phyloP scores from a whole-genome alignment of 495 filamentous ascomycete species.

The Penicillium atrosanguineum region DNA sequence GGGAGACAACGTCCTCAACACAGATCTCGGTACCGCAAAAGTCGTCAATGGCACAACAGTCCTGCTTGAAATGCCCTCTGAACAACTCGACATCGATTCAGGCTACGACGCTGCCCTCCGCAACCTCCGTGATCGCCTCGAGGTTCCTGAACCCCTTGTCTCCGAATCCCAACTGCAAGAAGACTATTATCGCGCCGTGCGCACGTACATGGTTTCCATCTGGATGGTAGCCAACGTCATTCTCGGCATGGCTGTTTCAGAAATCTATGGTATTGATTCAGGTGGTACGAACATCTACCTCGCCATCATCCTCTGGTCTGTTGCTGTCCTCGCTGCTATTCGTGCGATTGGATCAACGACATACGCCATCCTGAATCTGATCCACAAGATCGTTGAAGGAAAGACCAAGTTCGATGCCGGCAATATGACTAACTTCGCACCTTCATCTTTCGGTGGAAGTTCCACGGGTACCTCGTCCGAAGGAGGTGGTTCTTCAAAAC shows the following conservation, averaged over 20 bases:
- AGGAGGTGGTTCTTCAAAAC: constrained; percentile 15
- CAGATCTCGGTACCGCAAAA: constrained; percentile 82
- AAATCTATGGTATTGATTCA: constrained; percentile 67
- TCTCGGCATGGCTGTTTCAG: constrained; percentile 89
- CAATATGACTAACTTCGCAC: constrained; percentile 34
- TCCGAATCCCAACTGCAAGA: constrained; percentile 86
- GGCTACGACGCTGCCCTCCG: constrained; percentile 97
- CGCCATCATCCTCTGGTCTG: constrained; percentile 87
- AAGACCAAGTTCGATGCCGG: constrained; percentile 61
- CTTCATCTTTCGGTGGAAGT: constrained; percentile 20
- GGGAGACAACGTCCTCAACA: constrained; percentile 91
- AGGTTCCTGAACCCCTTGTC: constrained; percentile 60
- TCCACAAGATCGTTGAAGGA: constrained; percentile 85
- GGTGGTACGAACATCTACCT: constrained; percentile 88
- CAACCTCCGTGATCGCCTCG: constrained; percentile 89
- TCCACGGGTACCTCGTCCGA: constrained; percentile 16
- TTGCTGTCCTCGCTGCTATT: constrained; percentile 82
- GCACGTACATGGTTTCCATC: constrained; percentile 96
- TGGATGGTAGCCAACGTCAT: constrained; percentile 95
- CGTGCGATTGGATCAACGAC: constrained; percentile 76
- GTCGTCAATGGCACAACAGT: constrained; percentile 65
- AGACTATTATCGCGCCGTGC: constrained; percentile 96
- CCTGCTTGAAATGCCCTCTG: constrained; percentile 89
- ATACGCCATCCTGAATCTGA: constrained; percentile 75
- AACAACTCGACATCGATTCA: constrained; percentile 96